A percentile compares a stretch with the other conserved stretches of the same genome.
These are phyloP conservation scores for Schrenkiella parvula DNA, from an alignment of 345 rosid genomes.

Conservation along the genomic window DNA sequence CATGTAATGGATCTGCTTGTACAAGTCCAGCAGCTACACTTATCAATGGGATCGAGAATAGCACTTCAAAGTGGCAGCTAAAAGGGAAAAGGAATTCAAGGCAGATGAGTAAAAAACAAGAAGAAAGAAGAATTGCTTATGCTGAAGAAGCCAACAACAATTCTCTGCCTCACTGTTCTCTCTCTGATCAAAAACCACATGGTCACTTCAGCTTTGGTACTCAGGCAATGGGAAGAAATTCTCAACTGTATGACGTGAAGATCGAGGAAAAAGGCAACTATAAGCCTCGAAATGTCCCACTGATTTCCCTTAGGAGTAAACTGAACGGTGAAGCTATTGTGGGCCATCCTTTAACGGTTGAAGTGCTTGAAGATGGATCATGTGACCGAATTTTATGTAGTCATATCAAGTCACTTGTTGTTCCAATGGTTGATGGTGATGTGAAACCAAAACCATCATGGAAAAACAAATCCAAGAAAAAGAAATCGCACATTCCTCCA, in stretches of 20 bases:
- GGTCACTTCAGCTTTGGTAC: constrained; percentile 46
- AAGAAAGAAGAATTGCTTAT: constrained; percentile 38
- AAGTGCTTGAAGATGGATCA: constrained; percentile 47
- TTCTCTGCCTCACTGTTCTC: constrained; percentile 31
- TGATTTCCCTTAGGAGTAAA: constrained; percentile 90
- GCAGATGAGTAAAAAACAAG: constrained; percentile 53
- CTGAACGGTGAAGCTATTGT: constrained; percentile 72
- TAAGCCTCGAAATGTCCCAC: constrained; percentile 68
- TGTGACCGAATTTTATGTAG: constrained; percentile 28
- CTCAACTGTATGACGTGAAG: constrained; percentile 59
- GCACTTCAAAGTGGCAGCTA: constrained; percentile 71
- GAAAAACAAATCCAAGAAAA: constrained; percentile 25
- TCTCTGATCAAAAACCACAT: constrained; percentile 50
- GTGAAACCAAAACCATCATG: constrained; percentile 21
- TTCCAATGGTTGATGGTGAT: constrained; percentile 19
- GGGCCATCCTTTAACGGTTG: constrained; percentile 77
- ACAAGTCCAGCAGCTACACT: constrained; percentile 16
- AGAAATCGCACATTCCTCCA: constrained; percentile 13
- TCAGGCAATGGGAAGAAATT: constrained; percentile 38
- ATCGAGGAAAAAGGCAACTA: constrained; percentile 66
- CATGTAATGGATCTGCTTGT: constrained; percentile 9
- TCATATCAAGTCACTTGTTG: constrained; percentile 25
- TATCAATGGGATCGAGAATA: constrained; percentile 46
- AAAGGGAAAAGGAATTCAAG: constrained; percentile 94
- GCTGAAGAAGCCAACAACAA: constrained; percentile 40